These are phyloP conservation scores for Pseudognaphalium luteoalbum DNA, from an alignment of 129 eudicot genomes.

Conservation along the genomic window DNA sequence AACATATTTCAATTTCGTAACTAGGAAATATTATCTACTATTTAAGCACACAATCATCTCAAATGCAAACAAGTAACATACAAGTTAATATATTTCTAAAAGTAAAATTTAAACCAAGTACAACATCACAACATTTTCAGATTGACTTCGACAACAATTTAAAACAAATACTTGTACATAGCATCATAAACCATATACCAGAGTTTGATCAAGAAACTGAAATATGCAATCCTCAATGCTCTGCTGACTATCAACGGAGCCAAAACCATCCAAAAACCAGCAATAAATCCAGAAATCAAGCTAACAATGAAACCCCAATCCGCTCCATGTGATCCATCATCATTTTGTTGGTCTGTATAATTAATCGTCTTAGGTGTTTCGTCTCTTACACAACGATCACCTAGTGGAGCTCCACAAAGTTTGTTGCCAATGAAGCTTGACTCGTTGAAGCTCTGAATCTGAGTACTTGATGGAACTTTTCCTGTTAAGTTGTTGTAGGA, in stretches of 20 bases:
- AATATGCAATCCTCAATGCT: constrained; percentile 24
- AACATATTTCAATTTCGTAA: not conserved
- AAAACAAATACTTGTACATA: constrained; percentile 1
- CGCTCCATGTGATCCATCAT: not conserved
- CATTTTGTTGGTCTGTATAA: not conserved
- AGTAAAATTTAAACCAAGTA: not conserved
- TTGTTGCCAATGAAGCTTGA: constrained; percentile 28
- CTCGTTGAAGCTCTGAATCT: constrained; percentile 19
- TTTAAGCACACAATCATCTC: not conserved
- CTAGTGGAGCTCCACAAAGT: constrained; percentile 27
- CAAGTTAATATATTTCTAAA: not conserved
- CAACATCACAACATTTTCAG: not conserved
- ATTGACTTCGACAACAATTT: constrained; percentile 13
- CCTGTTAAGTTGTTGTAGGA: constrained; percentile 16
- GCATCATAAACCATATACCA: not conserved
- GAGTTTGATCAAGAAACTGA: not conserved
- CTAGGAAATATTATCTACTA: too few relatives aligned
- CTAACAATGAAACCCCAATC: constrained; percentile 22
- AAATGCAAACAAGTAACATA: not conserved
- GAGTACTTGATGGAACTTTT: constrained; percentile 32
- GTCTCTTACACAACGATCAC: not conserved
- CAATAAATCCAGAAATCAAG: constrained; percentile 2
- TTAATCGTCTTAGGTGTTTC: too few relatives aligned
- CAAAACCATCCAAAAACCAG: constrained; percentile 13
- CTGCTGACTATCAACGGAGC: constrained; percentile 22